A percentile compares a stretch with the other conserved stretches of the same genome.
Evolutionary conservation across 345 rosid species (phyloP).

Genomic region (Gossypium rotundifolium): DNA sequence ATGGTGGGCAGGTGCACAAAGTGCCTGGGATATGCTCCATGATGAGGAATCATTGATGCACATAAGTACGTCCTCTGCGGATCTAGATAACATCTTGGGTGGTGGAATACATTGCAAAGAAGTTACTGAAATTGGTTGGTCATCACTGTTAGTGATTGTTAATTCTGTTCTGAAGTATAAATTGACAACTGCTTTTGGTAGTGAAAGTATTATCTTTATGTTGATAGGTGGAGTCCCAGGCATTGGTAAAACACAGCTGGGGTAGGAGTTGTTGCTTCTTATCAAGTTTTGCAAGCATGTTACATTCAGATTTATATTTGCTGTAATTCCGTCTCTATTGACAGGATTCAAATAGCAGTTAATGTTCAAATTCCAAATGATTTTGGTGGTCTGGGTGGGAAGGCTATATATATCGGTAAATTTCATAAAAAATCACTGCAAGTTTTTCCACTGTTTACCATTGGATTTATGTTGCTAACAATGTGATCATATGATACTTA

Average conservation of each 20-base stretch:
- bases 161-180: background rate
- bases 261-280: constrained; percentile 38
- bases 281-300: constrained; percentile 10
- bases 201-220: background rate
- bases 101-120: constrained; percentile 89
- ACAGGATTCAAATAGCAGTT: constrained; percentile 88
- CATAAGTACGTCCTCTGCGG: constrained; percentile 76
- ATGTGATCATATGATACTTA: constrained; percentile 22
- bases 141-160: background rate
- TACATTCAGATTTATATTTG: background rate
- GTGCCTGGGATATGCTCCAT: constrained; percentile 87
- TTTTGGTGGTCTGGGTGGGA: constrained; percentile 88
- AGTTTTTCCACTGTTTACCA: background rate
- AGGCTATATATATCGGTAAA: constrained; percentile 79
- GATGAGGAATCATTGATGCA: constrained; percentile 58
- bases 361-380: constrained; percentile 85
- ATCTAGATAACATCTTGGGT: constrained; percentile 72
- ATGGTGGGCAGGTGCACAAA: constrained; percentile 53
- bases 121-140: constrained; percentile 88
- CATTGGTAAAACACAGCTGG: constrained; percentile 93
- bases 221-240: constrained; percentile 77
- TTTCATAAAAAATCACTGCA: background rate
- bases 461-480: constrained; percentile 1
- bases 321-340: constrained; percentile 16
- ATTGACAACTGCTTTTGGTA: background rate